These are phyloP conservation scores for Fraxinus greggii DNA, from an alignment of 305 asterid species.

Conservation along the genomic window DNA sequence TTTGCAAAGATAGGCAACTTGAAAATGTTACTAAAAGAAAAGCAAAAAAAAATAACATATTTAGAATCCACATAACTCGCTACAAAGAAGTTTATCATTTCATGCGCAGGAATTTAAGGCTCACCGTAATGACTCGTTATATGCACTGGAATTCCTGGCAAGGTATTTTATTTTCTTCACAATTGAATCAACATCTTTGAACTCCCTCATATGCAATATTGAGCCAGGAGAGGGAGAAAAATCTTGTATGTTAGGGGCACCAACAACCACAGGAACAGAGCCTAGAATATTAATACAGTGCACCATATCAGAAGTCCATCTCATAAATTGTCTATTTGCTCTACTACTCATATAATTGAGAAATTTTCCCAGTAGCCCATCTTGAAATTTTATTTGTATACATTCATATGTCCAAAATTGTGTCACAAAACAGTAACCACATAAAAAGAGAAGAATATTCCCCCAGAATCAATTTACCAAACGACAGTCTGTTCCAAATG, in stretches of 20 bases:
- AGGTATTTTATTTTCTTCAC: slow-evolving; percentile 80
- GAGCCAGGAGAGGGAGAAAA: slow-evolving; percentile 78
- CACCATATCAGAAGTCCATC: slow-evolving; percentile 23
- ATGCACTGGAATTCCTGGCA: slow-evolving; percentile 67
- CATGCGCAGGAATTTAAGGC: slow-evolving; percentile 17
- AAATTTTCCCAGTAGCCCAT: neutral
- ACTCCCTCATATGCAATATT: slow-evolving; percentile 68
- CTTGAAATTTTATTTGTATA: neutral
- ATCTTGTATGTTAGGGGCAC: slow-evolving; percentile 92
- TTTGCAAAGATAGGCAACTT: neutral
- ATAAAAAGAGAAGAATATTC: neutral
- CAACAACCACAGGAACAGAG: slow-evolving; percentile 83
- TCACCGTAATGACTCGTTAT: slow-evolving; percentile 71
- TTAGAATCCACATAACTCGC: neutral
- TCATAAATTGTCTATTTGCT: slow-evolving; percentile 11
- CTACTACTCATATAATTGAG: neutral
- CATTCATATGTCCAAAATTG: neutral
- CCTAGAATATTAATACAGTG: slow-evolving; percentile 41
- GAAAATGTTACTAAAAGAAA: neutral
- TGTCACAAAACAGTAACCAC: neutral
- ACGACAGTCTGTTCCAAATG: neutral
- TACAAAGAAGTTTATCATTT: neutral
- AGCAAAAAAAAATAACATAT: neutral
- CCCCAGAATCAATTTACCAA: neutral
- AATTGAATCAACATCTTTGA: slow-evolving; percentile 57